A percentile compares a stretch with the other conserved stretches of the same genome.
Conservation (phyloP, 305 asterid species). For the Rubia peregrina region DNA sequence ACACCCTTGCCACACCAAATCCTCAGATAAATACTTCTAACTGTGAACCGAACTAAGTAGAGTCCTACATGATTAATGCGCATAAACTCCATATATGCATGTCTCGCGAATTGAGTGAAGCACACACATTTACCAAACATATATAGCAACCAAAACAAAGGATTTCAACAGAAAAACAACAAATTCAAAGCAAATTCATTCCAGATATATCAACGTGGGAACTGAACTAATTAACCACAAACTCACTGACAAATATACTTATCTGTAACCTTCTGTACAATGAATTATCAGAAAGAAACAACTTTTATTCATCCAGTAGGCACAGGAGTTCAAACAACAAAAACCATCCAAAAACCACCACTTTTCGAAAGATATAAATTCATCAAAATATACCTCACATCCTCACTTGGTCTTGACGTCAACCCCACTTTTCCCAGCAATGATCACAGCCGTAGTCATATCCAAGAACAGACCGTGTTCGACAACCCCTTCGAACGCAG, state of each 20-base stretch:
- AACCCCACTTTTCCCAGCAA: constrained; percentile 68
- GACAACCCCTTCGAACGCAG: constrained; percentile 71
- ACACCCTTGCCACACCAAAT: not conserved
- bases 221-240: not conserved
- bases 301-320: constrained; percentile 4
- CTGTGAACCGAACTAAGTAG: not conserved
- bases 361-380: not conserved
- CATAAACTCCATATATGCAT: not conserved
- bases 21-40: not conserved
- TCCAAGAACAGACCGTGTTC: constrained; percentile 82
- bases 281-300: constrained; percentile 5
- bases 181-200: not conserved
- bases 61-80: not conserved
- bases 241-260: not conserved
- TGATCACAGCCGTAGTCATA: constrained; percentile 72
- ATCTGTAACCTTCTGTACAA: not conserved
- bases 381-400: not conserved
- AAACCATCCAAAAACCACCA: not conserved
- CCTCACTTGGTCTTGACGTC: constrained; percentile 55
- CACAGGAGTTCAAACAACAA: not conserved
- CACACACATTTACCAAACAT: not conserved
- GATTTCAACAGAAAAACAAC: not conserved
- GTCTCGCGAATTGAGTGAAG: too few species aligned
- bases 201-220: not conserved
- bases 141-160: not conserved